These are phyloP conservation scores for Aspergillus incahuasiensis DNA, from an alignment of 495 filamentous ascomycete species.

Conservation along the genomic window DNA sequence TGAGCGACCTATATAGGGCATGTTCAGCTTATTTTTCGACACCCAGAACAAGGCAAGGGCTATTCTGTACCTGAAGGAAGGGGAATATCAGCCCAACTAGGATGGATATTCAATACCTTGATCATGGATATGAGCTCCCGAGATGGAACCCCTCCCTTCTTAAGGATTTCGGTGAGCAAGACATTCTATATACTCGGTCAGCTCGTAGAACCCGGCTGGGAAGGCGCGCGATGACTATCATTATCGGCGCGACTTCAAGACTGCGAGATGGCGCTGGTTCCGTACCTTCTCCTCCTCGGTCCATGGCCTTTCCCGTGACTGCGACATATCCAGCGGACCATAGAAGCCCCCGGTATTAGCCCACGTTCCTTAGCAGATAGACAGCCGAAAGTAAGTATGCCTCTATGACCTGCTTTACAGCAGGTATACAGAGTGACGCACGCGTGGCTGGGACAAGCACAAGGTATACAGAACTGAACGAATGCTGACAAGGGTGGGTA, in stretches of 20 bases:
- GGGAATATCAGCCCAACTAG: constrained; percentile 54
- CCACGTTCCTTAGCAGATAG: constrained; percentile 13
- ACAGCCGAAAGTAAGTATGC: constrained; percentile 2
- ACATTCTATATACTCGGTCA: constrained; percentile 35
- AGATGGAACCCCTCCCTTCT: constrained; percentile 50
- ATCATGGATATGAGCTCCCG: constrained; percentile 47
- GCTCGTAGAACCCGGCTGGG: not conserved
- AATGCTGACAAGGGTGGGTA: constrained; percentile 11
- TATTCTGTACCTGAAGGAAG: constrained; percentile 47
- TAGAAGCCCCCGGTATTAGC: constrained; percentile 27
- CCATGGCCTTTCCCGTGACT: constrained; percentile 49
- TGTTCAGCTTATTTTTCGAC: constrained; percentile 11
- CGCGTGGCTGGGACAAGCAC: constrained; percentile 12
- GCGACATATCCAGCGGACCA: constrained; percentile 45
- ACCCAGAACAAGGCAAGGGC: not conserved
- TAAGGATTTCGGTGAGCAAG: constrained; percentile 58
- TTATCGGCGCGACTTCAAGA: not conserved
- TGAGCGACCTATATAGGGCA: constrained; percentile 32
- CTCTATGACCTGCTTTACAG: not conserved
- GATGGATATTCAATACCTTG: constrained; percentile 42
- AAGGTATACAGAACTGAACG: constrained; percentile 6
- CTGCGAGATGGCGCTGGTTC: not conserved
- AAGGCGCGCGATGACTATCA: not conserved
- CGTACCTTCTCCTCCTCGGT: constrained; percentile 58
- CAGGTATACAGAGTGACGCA: constrained; percentile 14